phyloP scores from a whole-genome alignment of 2,329 filamentous ascomycete species.

The Xylaria sp. region DNA sequence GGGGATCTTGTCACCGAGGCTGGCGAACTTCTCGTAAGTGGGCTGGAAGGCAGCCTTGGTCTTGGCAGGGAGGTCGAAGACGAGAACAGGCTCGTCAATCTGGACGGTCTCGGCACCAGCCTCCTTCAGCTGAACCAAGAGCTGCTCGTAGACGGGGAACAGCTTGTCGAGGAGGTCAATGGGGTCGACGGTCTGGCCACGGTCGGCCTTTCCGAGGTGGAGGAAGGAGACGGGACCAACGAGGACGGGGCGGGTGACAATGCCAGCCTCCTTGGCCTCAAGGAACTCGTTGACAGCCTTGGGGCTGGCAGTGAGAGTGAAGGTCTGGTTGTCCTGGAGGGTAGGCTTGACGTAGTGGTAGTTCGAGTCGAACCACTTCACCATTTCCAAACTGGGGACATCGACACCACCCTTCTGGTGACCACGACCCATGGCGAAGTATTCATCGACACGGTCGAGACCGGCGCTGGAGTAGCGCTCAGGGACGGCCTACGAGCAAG shows the following conservation, averaged over 20 bases:
- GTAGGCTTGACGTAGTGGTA: constrained; percentile 99
- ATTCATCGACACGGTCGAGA: constrained; percentile 85
- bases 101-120: constrained; percentile 95
- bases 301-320: constrained; percentile 79
- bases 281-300: constrained; percentile 94
- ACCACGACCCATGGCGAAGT: constrained; percentile 99
- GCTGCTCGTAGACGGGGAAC: constrained; percentile 87
- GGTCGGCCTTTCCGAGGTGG: constrained; percentile 95
- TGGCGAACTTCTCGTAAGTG: constrained; percentile 81
- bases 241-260: constrained; percentile 86
- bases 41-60: constrained; percentile 97
- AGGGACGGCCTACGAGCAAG: constrained; percentile 65
- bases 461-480: constrained; percentile 90
- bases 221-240: constrained; percentile 97
- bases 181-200: constrained; percentile 85
- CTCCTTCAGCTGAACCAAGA: constrained; percentile 87
- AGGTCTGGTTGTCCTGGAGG: constrained; percentile 92
- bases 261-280: constrained; percentile 96
- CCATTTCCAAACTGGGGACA: constrained; percentile 95
- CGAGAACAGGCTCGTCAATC: constrained; percentile 95
- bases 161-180: constrained; percentile 93
- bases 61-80: constrained; percentile 86
- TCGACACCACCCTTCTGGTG: constrained; percentile 93
- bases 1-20: constrained; percentile 73
- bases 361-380: constrained; percentile 99